Evolutionary conservation across 345 rosid genomes (phyloP), one percentile per base, ranked within the genome.

Genomic region (Eucalyptus pauciflora): DNA sequence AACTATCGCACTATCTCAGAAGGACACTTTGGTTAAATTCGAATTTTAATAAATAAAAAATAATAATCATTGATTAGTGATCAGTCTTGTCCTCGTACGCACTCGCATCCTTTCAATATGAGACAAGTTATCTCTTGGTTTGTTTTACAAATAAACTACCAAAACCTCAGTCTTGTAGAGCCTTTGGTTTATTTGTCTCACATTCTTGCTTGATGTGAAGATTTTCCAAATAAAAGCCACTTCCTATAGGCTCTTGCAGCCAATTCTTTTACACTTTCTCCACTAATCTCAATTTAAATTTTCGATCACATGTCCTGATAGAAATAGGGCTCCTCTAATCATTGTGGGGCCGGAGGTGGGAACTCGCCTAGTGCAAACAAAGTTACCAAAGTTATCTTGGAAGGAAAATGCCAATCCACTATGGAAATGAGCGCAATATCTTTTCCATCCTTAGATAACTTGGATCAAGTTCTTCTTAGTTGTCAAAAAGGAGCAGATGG

Each of bases 11-110:
- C 58, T 18, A 18, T 52, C 18, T 52, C 58, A 7, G 18, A 18
- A 52, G 24, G 58, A 52, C 2, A 52, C 0, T 52, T 0, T 20
- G 10, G 58, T 52, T 52, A 52, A 52, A 52, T 52, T 52, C 10
- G 25, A 52, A 18, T 52, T 52, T 1, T 52, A 52, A 52, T 52
- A 52, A 52, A 52, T 52, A 3, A 52, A 52, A 7, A 52, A 52
- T 52, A 52, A 52, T 7, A 7, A 20, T 52, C 2, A 52, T 52
- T 52, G 10, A 52, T 52, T 18, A 52, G 25, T 52, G 25, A 52
- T 18, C 20, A 52, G 58, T 52, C 58, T 52, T 4, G 25, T 52
- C 10, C 58, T 18, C 10, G 0, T 52, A 4, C 10, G 0, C 25
- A 52, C 58, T 52, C 0, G 0, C 58, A 52, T 52, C 10, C 58